These are phyloP conservation scores for Pichia cabralensis DNA, from an alignment of 805 yeast genomes.

Conservation along the genomic window DNA sequence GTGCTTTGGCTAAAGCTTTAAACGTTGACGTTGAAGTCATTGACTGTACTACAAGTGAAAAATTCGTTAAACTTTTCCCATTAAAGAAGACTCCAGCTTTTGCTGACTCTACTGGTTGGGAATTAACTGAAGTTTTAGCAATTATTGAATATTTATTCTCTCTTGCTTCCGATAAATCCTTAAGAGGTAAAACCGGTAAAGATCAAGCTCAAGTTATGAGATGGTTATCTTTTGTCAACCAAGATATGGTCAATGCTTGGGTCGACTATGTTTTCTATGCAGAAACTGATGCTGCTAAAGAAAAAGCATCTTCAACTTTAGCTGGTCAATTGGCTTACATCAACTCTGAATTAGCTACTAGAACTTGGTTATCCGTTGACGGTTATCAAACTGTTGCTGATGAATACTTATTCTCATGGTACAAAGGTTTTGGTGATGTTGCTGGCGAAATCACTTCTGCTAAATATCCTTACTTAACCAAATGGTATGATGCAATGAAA, in stretches of 20 bases:
- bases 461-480: slow-evolving; percentile 1
- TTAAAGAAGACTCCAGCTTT: slow-evolving; percentile 55
- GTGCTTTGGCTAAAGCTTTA: slow-evolving; percentile 43
- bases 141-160: slow-evolving; percentile 36
- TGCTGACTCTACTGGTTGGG: slow-evolving; percentile 53
- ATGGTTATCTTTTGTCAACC: slow-evolving; percentile 70
- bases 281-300: slow-evolving; percentile 7
- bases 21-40: slow-evolving; percentile 45
- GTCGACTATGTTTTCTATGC: not conserved
- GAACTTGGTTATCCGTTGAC: slow-evolving; percentile 4
- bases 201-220: slow-evolving; percentile 55
- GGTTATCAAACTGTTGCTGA: slow-evolving; percentile 4
- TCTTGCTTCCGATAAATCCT: slow-evolving; percentile 30
- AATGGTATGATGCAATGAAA: slow-evolving; percentile 1
- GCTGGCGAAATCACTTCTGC: slow-evolving; percentile 1
- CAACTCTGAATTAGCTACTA: slow-evolving; percentile 4
- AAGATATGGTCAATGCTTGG: slow-evolving; percentile 30
- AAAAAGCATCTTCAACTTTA: not conserved
- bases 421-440: not conserved
- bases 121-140: slow-evolving; percentile 58
- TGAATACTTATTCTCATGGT: slow-evolving; percentile 4
- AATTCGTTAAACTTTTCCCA: slow-evolving; percentile 46
- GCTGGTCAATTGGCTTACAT: not conserved
- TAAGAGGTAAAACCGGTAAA: slow-evolving; percentile 46
- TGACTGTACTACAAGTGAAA: slow-evolving; percentile 29